Base-by-base conservation (phyloP, 805 yeast species). In the Barnettozyma californica region DNA sequence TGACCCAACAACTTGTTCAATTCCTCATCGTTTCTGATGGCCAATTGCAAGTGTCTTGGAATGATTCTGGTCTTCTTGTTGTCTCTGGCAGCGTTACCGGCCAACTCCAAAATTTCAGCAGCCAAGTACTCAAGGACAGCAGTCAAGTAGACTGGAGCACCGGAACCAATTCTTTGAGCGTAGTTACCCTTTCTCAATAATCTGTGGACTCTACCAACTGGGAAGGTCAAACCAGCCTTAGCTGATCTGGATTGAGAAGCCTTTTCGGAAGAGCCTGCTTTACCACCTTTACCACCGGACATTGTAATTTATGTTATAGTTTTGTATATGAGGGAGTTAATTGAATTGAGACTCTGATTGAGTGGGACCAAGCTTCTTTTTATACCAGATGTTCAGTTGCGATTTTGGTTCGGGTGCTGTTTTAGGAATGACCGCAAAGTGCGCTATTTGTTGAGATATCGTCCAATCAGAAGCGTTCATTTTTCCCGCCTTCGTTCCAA, bases 171-270 rank as follows among this genome's bases (percentile, higher is more conserved):
- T 79, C 98, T 85, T 78, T 91, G 95, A 68, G 97, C 95, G 78
- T 92, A 88, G 84, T 91, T 88, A 71, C 96, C 97, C 77, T 86
- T 89, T 83, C 95, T 88, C 68, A 92, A 77, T 64, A 91, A 81
- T 78, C 97, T 84, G 81, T 92, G 97, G 63, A 92, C 94, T 84
- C 98, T 91, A 74, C 98, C 98, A 61, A 92, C 98, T 78, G 98
- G 98, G 95, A 92, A 92, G 65, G 95, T 88, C 69, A 92, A 83
- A 74, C 97, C 98, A 69, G 98, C 97, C 81, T 90, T 92, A 57
- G 97, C 84, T 62, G 98, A 92, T 84, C 98, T 89, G 49, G 97
- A 87, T 78, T 92, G 94, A 68, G 97, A 85, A 66, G 95, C 90
- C 77, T 92, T 92, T 71, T 89, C 91, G 64, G 95, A 74, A 61